Evolutionary conservation across 371 early-diverging fungal species (phyloP), one percentile per base, ranked within the genome.

Genomic region (Haplosporangium sp.): DNA sequence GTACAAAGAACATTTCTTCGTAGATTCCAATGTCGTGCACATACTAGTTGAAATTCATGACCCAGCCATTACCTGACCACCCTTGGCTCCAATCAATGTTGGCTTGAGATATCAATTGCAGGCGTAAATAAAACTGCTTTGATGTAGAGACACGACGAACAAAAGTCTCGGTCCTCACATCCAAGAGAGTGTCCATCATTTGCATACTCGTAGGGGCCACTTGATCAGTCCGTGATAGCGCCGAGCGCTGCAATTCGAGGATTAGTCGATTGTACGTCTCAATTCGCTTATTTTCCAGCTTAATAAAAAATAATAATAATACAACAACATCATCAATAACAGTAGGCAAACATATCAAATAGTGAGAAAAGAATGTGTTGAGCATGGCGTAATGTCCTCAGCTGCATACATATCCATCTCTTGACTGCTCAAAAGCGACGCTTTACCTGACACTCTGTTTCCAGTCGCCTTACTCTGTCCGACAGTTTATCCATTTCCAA

Each of bases 241-340:
- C 18, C 11, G 46, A 60, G 11, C 55, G 59, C 40, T 74, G 64
- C n/a, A 74, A 23, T 37, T 64, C 65, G 14, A 51, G 46, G 0
- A 74, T 54, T 3, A 74, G 64, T 8, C 57, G 13, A 10, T 74
- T 74, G 38, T 43, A 69, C 7, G 50, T 48, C 8, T 56, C 58
- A 23, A 74, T 68, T 38, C 74, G 36, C n/a, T 65, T 64, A 16
- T 74, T 74, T 37, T 74, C 74, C 5, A 64, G 14, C 74, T 74
- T 50, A 9, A 20, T 6, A 56, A 20, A 29, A 18, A 9, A 18
- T 16, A 6, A 12, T 48, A n/a, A n/a, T n/a, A n/a, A n/a, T n/a
- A n/a, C n/a, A n/a, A n/a, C 43, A 38, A n/a, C 7, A 12, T 46
- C 21, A n/a, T 1, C n/a, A 20, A 57, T 4, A 57, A 20, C 8